Percentiles rank a stretch among this genome's conserved stretches.
These are phyloP conservation scores for Termitomyces titanicus DNA, from an alignment of 768 basidiomycete species.

Conservation along the genomic window DNA sequence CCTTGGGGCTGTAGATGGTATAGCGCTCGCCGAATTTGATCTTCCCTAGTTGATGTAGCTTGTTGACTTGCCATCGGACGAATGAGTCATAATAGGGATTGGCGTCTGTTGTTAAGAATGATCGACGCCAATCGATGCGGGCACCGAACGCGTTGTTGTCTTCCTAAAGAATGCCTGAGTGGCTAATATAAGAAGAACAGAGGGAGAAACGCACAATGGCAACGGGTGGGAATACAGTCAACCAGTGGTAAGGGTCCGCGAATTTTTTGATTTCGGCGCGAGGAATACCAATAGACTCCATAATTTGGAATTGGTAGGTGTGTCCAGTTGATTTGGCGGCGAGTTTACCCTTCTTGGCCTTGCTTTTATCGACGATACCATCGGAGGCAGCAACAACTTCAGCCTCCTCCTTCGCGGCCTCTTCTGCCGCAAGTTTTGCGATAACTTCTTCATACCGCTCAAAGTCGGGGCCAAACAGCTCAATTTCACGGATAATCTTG, in stretches of 20 bases:
- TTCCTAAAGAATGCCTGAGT: slow-evolving; percentile 17
- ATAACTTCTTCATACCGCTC: slow-evolving; percentile 56
- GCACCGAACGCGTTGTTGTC: slow-evolving; percentile 91
- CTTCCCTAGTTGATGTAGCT: slow-evolving; percentile 79
- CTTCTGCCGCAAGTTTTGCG: slow-evolving; percentile 39
- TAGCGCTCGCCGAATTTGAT: slow-evolving; percentile 99
- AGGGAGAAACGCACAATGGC: slow-evolving; percentile 34
- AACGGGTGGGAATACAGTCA: slow-evolving; percentile 94
- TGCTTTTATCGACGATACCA: slow-evolving; percentile 53
- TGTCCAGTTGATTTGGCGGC: slow-evolving; percentile 90
- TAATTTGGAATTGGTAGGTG: slow-evolving; percentile 98
- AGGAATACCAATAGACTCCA: slow-evolving; percentile 91
- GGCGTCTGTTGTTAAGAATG: slow-evolving; percentile 90
- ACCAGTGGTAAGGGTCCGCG: slow-evolving; percentile 92
- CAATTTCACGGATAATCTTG: slow-evolving; percentile 96
- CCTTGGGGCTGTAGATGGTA: slow-evolving; percentile 98
- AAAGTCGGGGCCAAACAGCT: slow-evolving; percentile 90
- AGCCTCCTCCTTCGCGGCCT: slow-evolving; percentile 41
- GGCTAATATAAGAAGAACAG: neutral
- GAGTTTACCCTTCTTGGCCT: slow-evolving; percentile 95
- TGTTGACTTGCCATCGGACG: slow-evolving; percentile 98
- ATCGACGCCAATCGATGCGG: slow-evolving; percentile 94
- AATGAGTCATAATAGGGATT: slow-evolving; percentile 98
- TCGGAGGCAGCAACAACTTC: slow-evolving; percentile 32
- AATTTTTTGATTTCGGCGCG: slow-evolving; percentile 92